Evolutionary conservation across 2,329 filamentous ascomycete genomes (phyloP), one percentile per base, ranked within the genome.

Genomic region (Diplocarpon mali): DNA sequence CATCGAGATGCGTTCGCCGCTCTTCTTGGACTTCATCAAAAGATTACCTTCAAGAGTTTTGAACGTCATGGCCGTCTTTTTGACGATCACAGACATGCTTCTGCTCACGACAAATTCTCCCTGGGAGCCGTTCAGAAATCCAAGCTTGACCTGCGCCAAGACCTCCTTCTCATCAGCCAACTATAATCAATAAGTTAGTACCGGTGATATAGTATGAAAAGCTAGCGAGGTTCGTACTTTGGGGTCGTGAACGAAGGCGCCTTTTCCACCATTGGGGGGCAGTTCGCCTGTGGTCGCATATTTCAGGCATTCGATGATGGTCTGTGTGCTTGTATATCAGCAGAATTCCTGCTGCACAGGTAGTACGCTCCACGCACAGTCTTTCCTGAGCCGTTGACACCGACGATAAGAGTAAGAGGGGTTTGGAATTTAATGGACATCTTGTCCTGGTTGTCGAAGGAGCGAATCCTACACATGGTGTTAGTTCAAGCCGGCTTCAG

Each of bases 291-390:
- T 95, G 14, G 93, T 95, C 42, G 86, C 89, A 78, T 95, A 98
- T 62, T 95, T 95, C 60, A 98, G 83, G 63, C 88, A 94, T 65
- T 98, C 92, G 65, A 98, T 98, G 61, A 98, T 95, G 46, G 92
- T 96, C 69, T 76, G 45, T n/a, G 30, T 12, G 30, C 4, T 32
- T 24, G 3, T 30, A 29, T 10, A 38, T 51, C 13, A 46, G 28
- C 17, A 20, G 16, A 40, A 13, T 44, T 42, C 60, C 46, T 53
- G 31, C 29, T 24, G 20, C 35, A 10, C 5, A 8, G 9, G 15
- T 1, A 2, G 10, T 37, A 27, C 30, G 30, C 6, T 44, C 13
- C 11, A 30, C 63, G 36, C 66, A 76, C 73, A 9, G 92, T 98
- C 69, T 98, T 98, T 50, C 92, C 92, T 1, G 90, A 96, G 44